phyloP scores from a whole-genome alignment of 2,329 filamentous ascomycete genomes.

The Cladosporium sp. region DNA sequence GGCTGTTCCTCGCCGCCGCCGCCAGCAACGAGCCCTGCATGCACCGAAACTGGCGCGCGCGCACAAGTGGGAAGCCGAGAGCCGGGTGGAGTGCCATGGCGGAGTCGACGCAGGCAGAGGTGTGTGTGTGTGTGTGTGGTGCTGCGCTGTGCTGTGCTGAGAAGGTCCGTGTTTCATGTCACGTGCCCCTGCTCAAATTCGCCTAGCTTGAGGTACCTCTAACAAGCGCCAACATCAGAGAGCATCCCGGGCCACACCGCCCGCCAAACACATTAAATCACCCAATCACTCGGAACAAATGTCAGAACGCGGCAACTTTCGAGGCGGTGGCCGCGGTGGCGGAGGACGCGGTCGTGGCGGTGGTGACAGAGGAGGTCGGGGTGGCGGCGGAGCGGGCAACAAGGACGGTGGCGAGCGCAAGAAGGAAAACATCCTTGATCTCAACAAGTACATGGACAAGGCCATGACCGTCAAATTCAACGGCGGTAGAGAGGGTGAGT shows the following conservation, averaged over 20 bases:
- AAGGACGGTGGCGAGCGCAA: conserved; percentile 60
- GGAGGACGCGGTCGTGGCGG: conserved; percentile 42
- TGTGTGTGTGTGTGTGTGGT: too few species aligned
- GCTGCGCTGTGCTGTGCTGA: too few species aligned
- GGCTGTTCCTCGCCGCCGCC: neutral
- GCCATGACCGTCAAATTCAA: conserved; percentile 94
- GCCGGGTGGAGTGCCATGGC: neutral
- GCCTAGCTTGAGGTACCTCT: neutral
- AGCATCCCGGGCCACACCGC: neutral
- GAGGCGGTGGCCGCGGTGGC: conserved; percentile 44
- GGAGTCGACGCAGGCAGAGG: neutral
- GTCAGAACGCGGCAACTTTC: conserved; percentile 58
- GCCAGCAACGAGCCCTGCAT: neutral
- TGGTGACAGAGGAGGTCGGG: conserved; percentile 43
- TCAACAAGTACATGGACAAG: conserved; percentile 97
- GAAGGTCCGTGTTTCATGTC: neutral
- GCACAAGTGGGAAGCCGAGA: neutral
- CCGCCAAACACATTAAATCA: neutral
- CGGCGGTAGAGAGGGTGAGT: conserved; percentile 80
- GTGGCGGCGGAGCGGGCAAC: conserved; percentile 38
- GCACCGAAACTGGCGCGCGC: neutral
- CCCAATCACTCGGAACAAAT: conserved; percentile 33
- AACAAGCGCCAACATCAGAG: neutral
- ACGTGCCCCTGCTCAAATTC: conserved; percentile 2
- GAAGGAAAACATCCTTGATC: conserved; percentile 97